Evolutionary conservation across 164 flowering plant species (phyloP), one percentile per base, ranked within the genome.

Genomic region (Tetracentron sinense): DNA sequence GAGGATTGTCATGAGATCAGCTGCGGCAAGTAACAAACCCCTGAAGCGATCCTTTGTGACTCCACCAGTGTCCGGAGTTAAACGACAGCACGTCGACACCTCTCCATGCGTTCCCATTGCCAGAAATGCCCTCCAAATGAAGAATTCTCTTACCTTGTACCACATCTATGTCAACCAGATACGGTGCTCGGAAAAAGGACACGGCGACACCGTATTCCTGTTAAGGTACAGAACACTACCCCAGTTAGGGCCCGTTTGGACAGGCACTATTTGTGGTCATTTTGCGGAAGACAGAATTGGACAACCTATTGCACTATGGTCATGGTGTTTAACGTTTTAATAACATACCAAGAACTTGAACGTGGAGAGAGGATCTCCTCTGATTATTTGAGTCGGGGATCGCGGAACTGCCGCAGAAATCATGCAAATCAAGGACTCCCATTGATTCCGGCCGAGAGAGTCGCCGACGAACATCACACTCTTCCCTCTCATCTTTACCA

Each of bases 51-150:
- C 90, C 93, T 46, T 54, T 70, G 68, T 87, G 90, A 15, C 33
- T 81, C 93, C 93, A 87, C 93, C 93, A 87, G 60, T 87, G 93
- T 35, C 90, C 93, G 1, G 93, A 79, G 77, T 87, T 78, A 60
- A 85, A 87, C 0, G 79, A 72, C 16, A 87, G 69, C 23, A 87
- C 83, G 65, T 87, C 90, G 5, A 74, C 88, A 10, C 52, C 63
- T 14, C 19, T 31, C 93, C 93, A 87, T 0, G 81, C 78, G n/a
- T 71, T 66, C 6, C 65, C 79, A 62, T 87, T 87, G 20, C 71
- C 74, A 2, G 84, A 74, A 0, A 87, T 75, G 17, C 82, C 80
- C 1, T 81, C 87, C 47, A 87, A 68, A 63, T 35, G 79, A 10
- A 87, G 62, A 28, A 85, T 68, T 60, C 93, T 79, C 65, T 66